Conservation (phyloP, 345 rosid species). For the Populus alba region DNA sequence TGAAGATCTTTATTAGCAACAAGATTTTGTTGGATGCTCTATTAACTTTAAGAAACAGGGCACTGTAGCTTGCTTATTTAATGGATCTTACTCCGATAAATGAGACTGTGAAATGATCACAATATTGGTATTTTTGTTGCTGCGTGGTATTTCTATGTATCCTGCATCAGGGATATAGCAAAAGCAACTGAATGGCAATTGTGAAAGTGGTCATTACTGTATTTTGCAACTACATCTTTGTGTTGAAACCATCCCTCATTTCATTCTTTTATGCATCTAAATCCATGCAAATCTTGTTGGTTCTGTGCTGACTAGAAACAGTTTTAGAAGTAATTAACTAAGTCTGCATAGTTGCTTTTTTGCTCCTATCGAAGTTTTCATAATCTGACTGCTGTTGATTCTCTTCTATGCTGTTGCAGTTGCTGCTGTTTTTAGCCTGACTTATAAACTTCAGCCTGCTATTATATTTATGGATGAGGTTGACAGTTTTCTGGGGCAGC, state of each 20-base stretch:
- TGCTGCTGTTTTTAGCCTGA: conserved; percentile 94
- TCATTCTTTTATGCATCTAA: no score
- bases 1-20: background rate
- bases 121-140: background rate
- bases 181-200: background rate
- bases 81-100: background rate
- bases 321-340: background rate
- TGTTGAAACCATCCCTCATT: background rate
- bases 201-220: background rate
- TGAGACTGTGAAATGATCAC: no score
- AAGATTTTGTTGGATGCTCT: background rate
- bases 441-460: conserved; percentile 92
- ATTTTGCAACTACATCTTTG: background rate
- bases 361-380: no score
- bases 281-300: background rate
- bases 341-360: background rate
- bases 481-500: conserved; percentile 95
- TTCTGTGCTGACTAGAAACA: background rate
- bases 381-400: conserved; percentile 3
- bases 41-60: background rate
- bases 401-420: conserved; percentile 47
- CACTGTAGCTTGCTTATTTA: background rate
- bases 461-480: conserved; percentile 97
- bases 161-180: background rate
- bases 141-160: background rate